Conservation (phyloP, 2,329 filamentous ascomycete species). For the Dothistroma septosporum region DNA sequence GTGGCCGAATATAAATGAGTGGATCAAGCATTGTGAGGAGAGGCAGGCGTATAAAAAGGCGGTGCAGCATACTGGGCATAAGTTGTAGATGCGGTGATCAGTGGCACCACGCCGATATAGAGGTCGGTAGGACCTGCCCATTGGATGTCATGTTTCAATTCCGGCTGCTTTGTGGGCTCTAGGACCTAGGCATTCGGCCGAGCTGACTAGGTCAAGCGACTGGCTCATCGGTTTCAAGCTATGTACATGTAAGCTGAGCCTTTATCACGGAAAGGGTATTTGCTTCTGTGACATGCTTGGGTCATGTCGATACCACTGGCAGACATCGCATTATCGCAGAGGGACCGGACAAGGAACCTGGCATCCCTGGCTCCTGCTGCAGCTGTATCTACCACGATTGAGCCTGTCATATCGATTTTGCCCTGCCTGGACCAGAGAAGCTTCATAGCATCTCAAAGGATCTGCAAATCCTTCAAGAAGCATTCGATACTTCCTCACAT, state of each 20-base stretch:
- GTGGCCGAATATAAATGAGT: constrained; percentile 35
- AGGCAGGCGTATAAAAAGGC: constrained; percentile 37
- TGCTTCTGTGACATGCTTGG: too few species aligned
- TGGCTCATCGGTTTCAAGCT: not conserved
- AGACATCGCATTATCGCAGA: not conserved
- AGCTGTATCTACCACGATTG: not conserved
- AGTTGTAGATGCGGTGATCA: constrained; percentile 18
- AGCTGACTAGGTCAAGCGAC: not conserved
- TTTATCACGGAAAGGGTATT: too few species aligned
- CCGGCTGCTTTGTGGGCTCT: too few species aligned
- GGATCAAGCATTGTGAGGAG: constrained; percentile 37
- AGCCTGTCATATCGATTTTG: not conserved
- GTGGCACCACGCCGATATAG: not conserved
- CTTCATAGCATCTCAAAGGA: not conserved
- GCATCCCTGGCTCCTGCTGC: not conserved
- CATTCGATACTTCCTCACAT: not conserved
- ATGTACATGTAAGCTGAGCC: not conserved
- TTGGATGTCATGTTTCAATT: not conserved
- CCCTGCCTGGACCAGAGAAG: not conserved
- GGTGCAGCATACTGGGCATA: constrained; percentile 41
- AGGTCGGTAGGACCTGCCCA: not conserved
- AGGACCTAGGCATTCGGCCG: too few species aligned
- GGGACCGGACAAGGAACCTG: not conserved
- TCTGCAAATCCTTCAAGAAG: not conserved
- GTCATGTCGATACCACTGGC: too few species aligned